Evolutionary conservation across 2,329 filamentous ascomycete species (phyloP), one percentile per base, ranked within the genome.

Genomic region (Colletotrichum costaricense): DNA sequence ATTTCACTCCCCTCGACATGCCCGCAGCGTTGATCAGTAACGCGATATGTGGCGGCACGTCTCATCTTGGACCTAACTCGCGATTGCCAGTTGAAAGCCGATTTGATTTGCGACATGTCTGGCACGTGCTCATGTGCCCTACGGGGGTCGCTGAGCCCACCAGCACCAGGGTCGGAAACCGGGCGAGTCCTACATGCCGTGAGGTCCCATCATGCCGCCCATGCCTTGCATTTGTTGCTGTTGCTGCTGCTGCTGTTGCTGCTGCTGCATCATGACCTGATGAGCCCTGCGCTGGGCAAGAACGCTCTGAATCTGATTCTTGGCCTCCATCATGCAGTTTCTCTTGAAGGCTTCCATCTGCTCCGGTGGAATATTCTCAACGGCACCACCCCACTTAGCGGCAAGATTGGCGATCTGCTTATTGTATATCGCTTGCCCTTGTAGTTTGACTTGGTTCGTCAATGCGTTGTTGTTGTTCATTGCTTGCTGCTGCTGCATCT

Each of bases 181-280:
- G 38, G 65, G 22, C 24, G 11, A 16, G 22, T 46, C 63, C 78
- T 82, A 87, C 85, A 88, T 87, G 52, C 84, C 86, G 76, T 88
- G 86, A 24, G 83, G 82, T 14, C 85, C 85, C 86, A 88, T 88
- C 85, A 90, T 89, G 30, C 85, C 84, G 66, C 86, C 84, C 85
- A 90, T 89, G 7, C 86, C 86, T 72, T 88, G 86, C 83, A 89
- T 86, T 38, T 82, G 81, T 35, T 82, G 79, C 46, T 74, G 72
- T 57, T 78, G 69, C 62, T 83, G 82, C 54, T 78, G 74, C 55
- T 75, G 75, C 38, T 82, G 82, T 42, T 81, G 82, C 66, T 84
- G 82, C 58, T 84, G 84, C 73, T 84, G 84, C 72, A 82, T 65
- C 76, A 84, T 77, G 69, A 80, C 76, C 69, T 84, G 83, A 26